Base-by-base conservation (phyloP, 148 eudicot species). In the Rhododendron kiyosumense region DNA sequence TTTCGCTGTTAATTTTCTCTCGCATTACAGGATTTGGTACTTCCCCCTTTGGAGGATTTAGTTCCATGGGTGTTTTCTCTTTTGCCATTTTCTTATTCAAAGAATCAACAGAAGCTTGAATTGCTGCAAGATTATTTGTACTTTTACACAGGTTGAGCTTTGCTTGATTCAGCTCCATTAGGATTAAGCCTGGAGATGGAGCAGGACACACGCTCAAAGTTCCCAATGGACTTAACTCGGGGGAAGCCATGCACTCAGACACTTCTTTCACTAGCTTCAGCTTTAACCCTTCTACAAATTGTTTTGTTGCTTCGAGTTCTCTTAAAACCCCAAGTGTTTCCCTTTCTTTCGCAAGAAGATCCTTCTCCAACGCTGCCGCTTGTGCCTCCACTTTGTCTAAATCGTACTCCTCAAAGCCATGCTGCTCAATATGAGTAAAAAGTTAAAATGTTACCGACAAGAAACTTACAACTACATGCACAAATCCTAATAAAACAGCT, bases 131-230 rank as follows among this genome's bases (percentile, higher is more conserved):
- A 43, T 96, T 94, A 46, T 84, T 87, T 0, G 93, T 92, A 28
- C 87, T 96, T 59, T 86, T 89, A 77, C 86, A 90, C 34, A 96
- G 93, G 86, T 91, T 90, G 17, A 86, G 82, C 83, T 93, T 96
- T 5, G 98, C 93, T 76, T 95, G 96, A 85, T 94, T 93, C 84
- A 96, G 63, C 84, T 96, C 97, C 90, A 87, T 88, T 88, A 91
- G 84, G 81, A 94, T 92, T 28, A 89, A 81, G 24, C 89, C 92
- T 20, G 93, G 91, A 8, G 94, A 87, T 2, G 92, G 86, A 49
- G 88, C n/a, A 2, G 94, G 88, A 78, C 88, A 80, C 45, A 86
- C 85, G 71, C 85, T 87, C 79, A 88, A 61, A 78, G 61, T 86
- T 24, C 84, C 89, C 11, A 3, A 80, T 45, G 83, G 73, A 76